Evolutionary conservation across 306 rosid species (phyloP).

Genomic region (Mimosa bimucronata): DNA sequence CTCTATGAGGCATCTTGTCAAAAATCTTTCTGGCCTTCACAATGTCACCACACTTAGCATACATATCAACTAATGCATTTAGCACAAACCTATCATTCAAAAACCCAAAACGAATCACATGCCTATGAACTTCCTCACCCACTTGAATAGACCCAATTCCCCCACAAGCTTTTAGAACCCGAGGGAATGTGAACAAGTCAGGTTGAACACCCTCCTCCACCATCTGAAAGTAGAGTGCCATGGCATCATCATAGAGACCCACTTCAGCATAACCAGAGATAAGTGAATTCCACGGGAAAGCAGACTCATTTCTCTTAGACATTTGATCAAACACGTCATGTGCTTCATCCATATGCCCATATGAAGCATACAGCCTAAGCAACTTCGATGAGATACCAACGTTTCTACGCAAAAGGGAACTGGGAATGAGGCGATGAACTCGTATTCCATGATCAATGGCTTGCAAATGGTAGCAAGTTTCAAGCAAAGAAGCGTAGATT

Average conservation of each 20-base stretch:
- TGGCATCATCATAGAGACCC: slow-evolving; percentile 72
- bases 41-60: slow-evolving; percentile 89
- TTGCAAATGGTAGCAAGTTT: slow-evolving; percentile 65
- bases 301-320: slow-evolving; percentile 48
- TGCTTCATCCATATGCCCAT: slow-evolving; percentile 61
- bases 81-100: slow-evolving; percentile 64
- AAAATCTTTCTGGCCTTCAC: slow-evolving; percentile 76
- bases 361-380: slow-evolving; percentile 63
- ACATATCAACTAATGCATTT: slow-evolving; percentile 87
- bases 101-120: slow-evolving; percentile 66
- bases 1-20: slow-evolving; percentile 54
- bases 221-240: slow-evolving; percentile 92
- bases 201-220: slow-evolving; percentile 80
- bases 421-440: slow-evolving; percentile 72
- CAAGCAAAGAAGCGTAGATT: slow-evolving; percentile 74
- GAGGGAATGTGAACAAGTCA: slow-evolving; percentile 74
- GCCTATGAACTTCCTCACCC: slow-evolving; percentile 81
- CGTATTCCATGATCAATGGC: slow-evolving; percentile 59
- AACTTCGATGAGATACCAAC: slow-evolving; percentile 73
- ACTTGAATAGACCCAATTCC: slow-evolving; percentile 79
- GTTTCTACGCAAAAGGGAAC: slow-evolving; percentile 53
- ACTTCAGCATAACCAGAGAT: slow-evolving; percentile 76
- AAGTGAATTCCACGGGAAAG: slow-evolving; percentile 89
- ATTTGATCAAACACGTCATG: slow-evolving; percentile 88
- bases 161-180: slow-evolving; percentile 78